Evolutionary conservation across 805 yeast genomes (phyloP), one percentile per base, ranked within the genome.

Genomic region (Wickerhamomyces rabaulensis): DNA sequence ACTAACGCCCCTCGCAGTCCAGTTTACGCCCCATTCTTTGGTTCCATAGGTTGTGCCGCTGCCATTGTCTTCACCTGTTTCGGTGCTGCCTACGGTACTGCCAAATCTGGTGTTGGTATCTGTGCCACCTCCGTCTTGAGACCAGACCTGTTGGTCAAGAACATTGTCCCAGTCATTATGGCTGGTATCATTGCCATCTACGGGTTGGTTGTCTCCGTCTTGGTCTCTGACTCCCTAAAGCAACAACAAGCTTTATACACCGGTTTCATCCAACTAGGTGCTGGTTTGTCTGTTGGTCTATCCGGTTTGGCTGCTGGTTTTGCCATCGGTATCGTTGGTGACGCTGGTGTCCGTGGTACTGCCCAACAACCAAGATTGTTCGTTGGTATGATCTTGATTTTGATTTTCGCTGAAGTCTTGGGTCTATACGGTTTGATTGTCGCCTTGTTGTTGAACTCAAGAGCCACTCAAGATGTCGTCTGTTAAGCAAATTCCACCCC

Each of bases 111-210:
- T 76, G 96, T 94, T 56, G 99, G 98, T 82, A 91, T 92, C 67
- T 92, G 97, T 76, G 99, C 96, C 67, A 89, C 97, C 56, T 87
- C 96, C 73, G 97, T 91, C 52, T 76, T 92, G 68, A 88, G 97
- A 84, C 99, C 99, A 58, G 99, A 92, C 68, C 79, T 91, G 68
- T 74, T 91, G 66, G 91, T 92, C 61, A 89, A 83, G 75, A 87
- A 87, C 74, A 84, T 91, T 62, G 96, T 92, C 52, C 99, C 99
- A 55, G 97, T 94, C 60, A 82, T 92, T 74, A 92, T 92, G 97
- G 97, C 98, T 55, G 99, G 99, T 92, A 92, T 92, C 66, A 90
- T 92, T 74, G 97, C 98, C 74, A 91, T 92, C 74, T 92, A 92
- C 69, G 99, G 99, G 49, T 76, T 92, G 65, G 98, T 92, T 54